A percentile compares a stretch with the other conserved stretches of the same genome.
Conservation (phyloP, 2,329 filamentous ascomycete genomes). For the Diaporthe longicolla region DNA sequence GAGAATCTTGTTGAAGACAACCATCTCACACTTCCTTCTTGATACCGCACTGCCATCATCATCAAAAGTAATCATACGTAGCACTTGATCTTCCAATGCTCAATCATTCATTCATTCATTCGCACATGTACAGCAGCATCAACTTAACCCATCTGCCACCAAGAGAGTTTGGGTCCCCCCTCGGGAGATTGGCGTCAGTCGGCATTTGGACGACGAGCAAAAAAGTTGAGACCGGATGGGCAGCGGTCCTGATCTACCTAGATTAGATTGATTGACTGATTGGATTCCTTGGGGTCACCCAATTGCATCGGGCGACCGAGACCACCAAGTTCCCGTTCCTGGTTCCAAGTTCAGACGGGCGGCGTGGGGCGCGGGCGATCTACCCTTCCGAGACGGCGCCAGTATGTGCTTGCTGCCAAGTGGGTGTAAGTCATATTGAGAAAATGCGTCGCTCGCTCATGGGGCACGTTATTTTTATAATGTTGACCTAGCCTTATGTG, state of each 20-base stretch:
- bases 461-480: not conserved
- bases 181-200: not conserved
- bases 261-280: conserved; percentile 6
- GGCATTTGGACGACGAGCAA: conserved; percentile 9
- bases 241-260: conserved; percentile 5
- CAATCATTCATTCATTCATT: not conserved
- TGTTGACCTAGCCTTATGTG: not conserved
- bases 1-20: too few species aligned
- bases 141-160: too few species aligned
- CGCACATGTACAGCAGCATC: not conserved
- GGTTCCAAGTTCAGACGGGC: conserved; percentile 13
- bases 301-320: not conserved
- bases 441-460: not conserved
- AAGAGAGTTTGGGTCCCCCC: too few species aligned
- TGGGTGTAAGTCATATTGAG: too few species aligned
- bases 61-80: not conserved
- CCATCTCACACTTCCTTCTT: not conserved
- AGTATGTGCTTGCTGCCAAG: not conserved
- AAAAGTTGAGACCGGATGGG: conserved; percentile 32
- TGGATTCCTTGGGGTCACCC: not conserved
- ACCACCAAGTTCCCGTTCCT: not conserved
- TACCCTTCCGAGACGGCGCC: conserved; percentile 26
- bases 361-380: conserved; percentile 16
- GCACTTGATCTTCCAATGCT: not conserved
- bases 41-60: not conserved